phyloP scores from a whole-genome alignment of 2,329 filamentous ascomycete species.

The Scolecobasidium constrictum region DNA sequence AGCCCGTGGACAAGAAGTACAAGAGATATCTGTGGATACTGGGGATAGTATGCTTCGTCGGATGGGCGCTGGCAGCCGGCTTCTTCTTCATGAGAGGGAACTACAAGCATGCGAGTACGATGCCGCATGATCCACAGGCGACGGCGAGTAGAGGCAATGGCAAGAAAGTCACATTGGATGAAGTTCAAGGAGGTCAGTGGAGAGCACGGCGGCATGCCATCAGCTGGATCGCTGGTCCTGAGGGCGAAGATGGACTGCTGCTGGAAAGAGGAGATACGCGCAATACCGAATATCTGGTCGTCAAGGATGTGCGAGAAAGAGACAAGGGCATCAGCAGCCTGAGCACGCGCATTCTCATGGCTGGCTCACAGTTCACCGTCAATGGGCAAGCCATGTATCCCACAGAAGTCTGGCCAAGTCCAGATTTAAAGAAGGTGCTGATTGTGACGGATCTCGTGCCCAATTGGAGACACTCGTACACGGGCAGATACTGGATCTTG shows the following conservation, averaged over 20 bases:
- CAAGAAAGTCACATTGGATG: conserved; percentile 62
- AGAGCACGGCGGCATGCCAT: conserved; percentile 52
- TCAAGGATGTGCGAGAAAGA: conserved; percentile 68
- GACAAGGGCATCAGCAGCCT: conserved; percentile 23
- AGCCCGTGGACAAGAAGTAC: conserved; percentile 53
- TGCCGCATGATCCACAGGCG: conserved; percentile 58
- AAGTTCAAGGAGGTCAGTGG: conserved; percentile 59
- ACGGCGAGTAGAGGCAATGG: conserved; percentile 51
- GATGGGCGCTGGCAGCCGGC: conserved; percentile 58
- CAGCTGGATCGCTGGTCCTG: conserved; percentile 64
- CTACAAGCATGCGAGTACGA: conserved; percentile 54
- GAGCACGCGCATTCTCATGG: conserved; percentile 59
- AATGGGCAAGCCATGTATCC: conserved; percentile 46
- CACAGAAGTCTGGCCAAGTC: conserved; percentile 59
- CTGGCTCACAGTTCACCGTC: conserved; percentile 51
- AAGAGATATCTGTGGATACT: conserved; percentile 53
- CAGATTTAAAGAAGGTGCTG: conserved; percentile 76
- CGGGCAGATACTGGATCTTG: conserved; percentile 80
- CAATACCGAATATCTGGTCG: conserved; percentile 66
- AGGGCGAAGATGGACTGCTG: conserved; percentile 73
- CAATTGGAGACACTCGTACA: conserved; percentile 87
- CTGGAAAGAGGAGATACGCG: conserved; percentile 55
- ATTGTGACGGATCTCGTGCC: conserved; percentile 60
- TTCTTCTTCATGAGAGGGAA: conserved; percentile 55
- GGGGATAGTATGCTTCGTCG: conserved; percentile 48